Evolutionary conservation across 2,329 filamentous ascomycete species (phyloP).

Genomic region (Ceratocystis lukuohia): DNA sequence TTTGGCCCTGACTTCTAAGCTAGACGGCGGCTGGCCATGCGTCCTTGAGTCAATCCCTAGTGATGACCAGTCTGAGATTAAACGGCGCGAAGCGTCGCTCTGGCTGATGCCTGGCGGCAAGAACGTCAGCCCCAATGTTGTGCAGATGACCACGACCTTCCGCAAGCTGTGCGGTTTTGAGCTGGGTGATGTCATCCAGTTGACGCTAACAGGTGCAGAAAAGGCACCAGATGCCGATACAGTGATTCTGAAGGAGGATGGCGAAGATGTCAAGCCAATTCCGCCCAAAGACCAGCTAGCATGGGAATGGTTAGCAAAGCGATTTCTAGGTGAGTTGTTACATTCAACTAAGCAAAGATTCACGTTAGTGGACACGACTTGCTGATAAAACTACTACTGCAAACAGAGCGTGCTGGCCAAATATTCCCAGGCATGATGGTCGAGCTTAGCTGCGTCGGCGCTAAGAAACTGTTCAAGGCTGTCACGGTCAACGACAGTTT

Average conservation of each 20-base stretch:
- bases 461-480: slow-evolving; percentile 23
- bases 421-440: slow-evolving; percentile 58
- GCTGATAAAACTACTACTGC: neutral
- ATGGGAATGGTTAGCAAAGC: slow-evolving; percentile 30
- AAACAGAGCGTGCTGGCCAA: slow-evolving; percentile 47
- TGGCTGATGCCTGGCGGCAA: slow-evolving; percentile 39
- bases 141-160: slow-evolving; percentile 60
- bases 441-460: slow-evolving; percentile 37
- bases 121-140: slow-evolving; percentile 52
- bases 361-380: neutral
- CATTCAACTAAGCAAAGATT: no score
- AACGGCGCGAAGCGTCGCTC: slow-evolving; percentile 34
- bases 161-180: slow-evolving; percentile 60
- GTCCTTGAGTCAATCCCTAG: slow-evolving; percentile 27
- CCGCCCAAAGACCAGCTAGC: slow-evolving; percentile 23
- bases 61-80: slow-evolving; percentile 21
- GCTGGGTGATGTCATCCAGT: slow-evolving; percentile 49
- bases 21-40: slow-evolving; percentile 34
- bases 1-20: slow-evolving; percentile 31
- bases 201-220: slow-evolving; percentile 42
- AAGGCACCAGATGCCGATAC: slow-evolving; percentile 41
- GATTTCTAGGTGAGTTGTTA: slow-evolving; percentile 26
- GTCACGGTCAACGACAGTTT: slow-evolving; percentile 16
- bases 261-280: slow-evolving; percentile 21
- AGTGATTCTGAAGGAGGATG: slow-evolving; percentile 48